These are phyloP conservation scores for Zymoseptoria passerinii DNA, from an alignment of 2,329 filamentous ascomycete species.

Conservation along the genomic window DNA sequence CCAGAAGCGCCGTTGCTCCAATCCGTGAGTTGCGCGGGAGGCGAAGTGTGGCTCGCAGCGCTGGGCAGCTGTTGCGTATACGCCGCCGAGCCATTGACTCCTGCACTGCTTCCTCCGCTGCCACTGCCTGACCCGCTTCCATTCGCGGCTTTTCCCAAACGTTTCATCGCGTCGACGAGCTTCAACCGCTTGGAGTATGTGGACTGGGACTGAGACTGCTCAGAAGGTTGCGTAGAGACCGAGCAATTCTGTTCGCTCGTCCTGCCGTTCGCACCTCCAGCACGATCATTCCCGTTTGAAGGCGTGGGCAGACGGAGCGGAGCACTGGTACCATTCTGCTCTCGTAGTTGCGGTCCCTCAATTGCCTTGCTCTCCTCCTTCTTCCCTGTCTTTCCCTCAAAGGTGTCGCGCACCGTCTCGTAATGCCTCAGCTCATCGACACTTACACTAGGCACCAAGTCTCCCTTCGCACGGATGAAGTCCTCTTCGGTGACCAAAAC, in stretches of 20 bases:
- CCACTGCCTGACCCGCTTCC: not conserved
- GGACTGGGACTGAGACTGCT: not conserved
- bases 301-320: not conserved
- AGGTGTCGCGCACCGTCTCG: conserved; percentile 69
- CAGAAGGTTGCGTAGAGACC: not conserved
- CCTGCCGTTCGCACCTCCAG: not conserved
- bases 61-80: not conserved
- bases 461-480: conserved; percentile 70
- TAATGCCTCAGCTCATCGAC: conserved; percentile 89
- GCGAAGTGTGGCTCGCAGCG: not conserved
- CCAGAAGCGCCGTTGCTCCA: not conserved
- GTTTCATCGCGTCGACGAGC: conserved; percentile 14
- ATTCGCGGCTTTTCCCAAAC: not conserved
- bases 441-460: conserved; percentile 89
- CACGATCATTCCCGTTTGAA: not conserved
- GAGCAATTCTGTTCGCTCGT: not conserved
- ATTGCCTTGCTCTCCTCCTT: conserved; percentile 31
- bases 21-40: not conserved
- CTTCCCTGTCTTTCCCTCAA: conserved; percentile 58
- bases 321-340: not conserved
- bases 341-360: not conserved
- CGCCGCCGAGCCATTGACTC: conserved; percentile 7
- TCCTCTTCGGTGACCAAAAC: conserved; percentile 87
- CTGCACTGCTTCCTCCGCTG: not conserved
- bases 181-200: not conserved